Conservation (phyloP, 2,329 filamentous ascomycete species). For the Cadophora sp. region DNA sequence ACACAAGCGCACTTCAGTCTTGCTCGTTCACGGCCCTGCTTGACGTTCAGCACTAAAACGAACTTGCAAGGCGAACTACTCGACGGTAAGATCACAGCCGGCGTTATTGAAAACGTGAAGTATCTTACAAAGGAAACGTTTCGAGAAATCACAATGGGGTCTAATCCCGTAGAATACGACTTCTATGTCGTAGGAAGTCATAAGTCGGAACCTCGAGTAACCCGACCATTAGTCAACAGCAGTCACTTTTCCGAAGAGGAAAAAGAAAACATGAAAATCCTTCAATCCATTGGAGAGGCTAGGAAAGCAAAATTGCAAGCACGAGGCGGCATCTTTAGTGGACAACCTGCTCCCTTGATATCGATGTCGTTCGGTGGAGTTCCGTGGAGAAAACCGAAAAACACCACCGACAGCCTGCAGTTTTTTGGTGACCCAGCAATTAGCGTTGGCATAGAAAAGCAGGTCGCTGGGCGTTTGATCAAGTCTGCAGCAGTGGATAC, state of each 20-base stretch:
- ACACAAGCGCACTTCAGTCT: conserved; percentile 63
- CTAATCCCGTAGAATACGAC: conserved; percentile 4
- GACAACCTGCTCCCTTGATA: conserved; percentile 14
- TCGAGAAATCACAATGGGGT: conserved; percentile 43
- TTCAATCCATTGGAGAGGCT: conserved; percentile 57
- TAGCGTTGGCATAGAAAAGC: conserved; percentile 25
- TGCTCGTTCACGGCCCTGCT: conserved; percentile 55
- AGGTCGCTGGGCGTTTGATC: conserved; percentile 30
- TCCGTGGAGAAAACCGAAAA: conserved; percentile 12
- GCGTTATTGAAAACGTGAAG: conserved; percentile 59
- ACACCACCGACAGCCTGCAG: conserved; percentile 20
- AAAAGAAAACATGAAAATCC: conserved; percentile 54
- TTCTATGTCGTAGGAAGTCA: conserved; percentile 31
- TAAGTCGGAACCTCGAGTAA: not conserved
- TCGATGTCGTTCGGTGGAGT: conserved; percentile 31
- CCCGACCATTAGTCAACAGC: not conserved
- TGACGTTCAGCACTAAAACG: conserved; percentile 69
- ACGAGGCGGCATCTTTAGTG: conserved; percentile 26
- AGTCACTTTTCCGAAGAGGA: conserved; percentile 49
- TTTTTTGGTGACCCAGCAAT: conserved; percentile 40
- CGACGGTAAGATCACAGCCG: conserved; percentile 61
- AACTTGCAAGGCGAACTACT: conserved; percentile 59
- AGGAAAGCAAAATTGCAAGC: conserved; percentile 26
- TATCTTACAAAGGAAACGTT: conserved; percentile 63
- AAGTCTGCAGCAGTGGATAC: conserved; percentile 43